Base-by-base conservation (phyloP, 2,329 filamentous ascomycete species). In the Aureobasidium subglaciale region DNA sequence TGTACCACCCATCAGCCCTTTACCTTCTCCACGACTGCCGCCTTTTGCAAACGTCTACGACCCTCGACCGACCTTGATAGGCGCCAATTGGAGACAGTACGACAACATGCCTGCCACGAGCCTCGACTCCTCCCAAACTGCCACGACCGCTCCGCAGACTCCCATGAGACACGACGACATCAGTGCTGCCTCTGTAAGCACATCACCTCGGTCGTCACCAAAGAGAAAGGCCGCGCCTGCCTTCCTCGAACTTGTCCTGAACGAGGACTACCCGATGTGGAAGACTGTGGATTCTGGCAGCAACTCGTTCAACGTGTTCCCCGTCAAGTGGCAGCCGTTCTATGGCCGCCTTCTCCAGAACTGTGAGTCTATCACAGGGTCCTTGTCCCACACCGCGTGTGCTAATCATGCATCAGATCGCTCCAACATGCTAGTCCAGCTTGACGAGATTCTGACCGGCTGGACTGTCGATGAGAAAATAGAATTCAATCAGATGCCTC, bases 321-420 rank as follows among this genome's bases (percentile, higher is more conserved):
- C 54, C 8, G 54, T 56, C 11, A 49, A 30, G 10, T 56, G 54
- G 54, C 41, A 56, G 22, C 54, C 54, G 8, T 41, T 56, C 9
- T 56, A 56, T 16, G 35, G 54, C 16, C 22, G 32, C 1, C 34
- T 56, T 2, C 41, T 56, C 16, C 30, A 49, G 5, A 46, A 49
- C 25, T 56, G 54, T 56, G 18, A 15, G 43, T 49, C 22, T 11
- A 32, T 8, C 38, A 38, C 1, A 1, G 1, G 5, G 27, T 13
- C 7, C 20, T 24, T 41, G 34, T 5, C 2, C 8, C 10, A n/a
- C 15, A 35, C 18, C 1, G 6, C n/a, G 11, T 29, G 15, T 9
- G 22, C 50, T 54, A 10, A 54, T 18, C 35, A 16, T 7, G 15
- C 10, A 22, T 40, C 20, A 56, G 54, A 56, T 20, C 42, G 43